These are phyloP conservation scores for Aeschynomene evenia DNA, from an alignment of 306 rosid genomes.

Conservation along the genomic window DNA sequence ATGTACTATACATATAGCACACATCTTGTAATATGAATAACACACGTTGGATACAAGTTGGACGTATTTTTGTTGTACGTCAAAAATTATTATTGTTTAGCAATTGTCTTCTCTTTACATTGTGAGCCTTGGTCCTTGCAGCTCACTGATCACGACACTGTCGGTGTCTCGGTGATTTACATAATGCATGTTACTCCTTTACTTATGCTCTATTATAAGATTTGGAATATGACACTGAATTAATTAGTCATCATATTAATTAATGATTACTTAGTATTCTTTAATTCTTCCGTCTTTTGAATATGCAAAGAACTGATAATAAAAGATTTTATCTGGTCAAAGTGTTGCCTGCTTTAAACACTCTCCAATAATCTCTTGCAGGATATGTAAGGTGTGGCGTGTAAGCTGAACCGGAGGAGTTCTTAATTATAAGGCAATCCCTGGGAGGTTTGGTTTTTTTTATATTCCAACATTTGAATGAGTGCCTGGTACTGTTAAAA, in stretches of 20 bases:
- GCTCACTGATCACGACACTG: no score
- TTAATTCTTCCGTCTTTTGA: not conserved
- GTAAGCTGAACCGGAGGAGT: slow-evolving; percentile 26
- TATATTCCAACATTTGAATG: slow-evolving; percentile 11
- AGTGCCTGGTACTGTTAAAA: slow-evolving; percentile 16
- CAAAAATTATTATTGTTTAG: no score
- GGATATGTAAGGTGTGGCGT: slow-evolving; percentile 25
- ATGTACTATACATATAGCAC: no score
- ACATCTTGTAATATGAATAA: no score
- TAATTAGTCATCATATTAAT: not conserved
- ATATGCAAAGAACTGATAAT: not conserved
- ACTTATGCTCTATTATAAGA: no score
- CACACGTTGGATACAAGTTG: no score
- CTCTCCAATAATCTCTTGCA: slow-evolving; percentile 26
- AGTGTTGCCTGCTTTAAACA: not conserved
- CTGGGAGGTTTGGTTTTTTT: slow-evolving; percentile 24
- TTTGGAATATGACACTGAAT: not conserved
- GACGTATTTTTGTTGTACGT: no score
- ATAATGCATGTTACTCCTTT: no score
- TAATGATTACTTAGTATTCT: not conserved
- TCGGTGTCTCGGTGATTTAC: no score
- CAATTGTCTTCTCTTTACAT: no score
- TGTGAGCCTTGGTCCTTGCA: no score
- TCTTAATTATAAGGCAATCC: slow-evolving; percentile 18
- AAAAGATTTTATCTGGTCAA: slow-evolving; percentile 10